Evolutionary conservation across 441 rosid genomes (phyloP).

Genomic region (Pelargonium australe): DNA sequence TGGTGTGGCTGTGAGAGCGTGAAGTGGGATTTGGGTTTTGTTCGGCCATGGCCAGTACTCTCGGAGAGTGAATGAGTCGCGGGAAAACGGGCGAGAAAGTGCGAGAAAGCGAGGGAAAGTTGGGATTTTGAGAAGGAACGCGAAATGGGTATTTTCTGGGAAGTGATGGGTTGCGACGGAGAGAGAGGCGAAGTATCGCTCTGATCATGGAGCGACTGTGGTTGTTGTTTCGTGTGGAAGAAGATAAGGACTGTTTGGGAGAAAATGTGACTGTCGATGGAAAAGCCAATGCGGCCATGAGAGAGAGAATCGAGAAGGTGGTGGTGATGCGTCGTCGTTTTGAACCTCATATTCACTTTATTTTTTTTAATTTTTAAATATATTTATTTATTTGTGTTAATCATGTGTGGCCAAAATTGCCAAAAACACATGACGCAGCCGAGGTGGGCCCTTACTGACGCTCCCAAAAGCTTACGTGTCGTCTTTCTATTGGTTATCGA

Average conservation of each 20-base stretch:
- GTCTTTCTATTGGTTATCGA: too few species aligned
- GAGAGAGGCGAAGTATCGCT: slow-evolving; percentile 21
- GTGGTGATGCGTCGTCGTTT: background rate
- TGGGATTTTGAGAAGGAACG: background rate
- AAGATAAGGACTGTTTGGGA: background rate
- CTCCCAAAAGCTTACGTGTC: too few species aligned
- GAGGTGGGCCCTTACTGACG: too few species aligned
- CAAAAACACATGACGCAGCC: too few species aligned
- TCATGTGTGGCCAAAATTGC: too few species aligned
- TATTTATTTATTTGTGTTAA: too few species aligned
- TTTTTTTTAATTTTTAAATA: too few species aligned
- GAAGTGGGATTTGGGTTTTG: slow-evolving; percentile 32
- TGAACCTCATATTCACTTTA: background rate
- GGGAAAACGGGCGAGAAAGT: slow-evolving; percentile 28
- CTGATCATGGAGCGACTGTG: background rate
- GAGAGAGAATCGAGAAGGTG: background rate
- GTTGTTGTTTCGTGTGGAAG: background rate
- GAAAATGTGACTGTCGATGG: background rate
- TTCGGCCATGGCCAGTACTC: slow-evolving; percentile 57
- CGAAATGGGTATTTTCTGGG: slow-evolving; percentile 19
- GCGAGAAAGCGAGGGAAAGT: slow-evolving; percentile 16
- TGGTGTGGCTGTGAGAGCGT: slow-evolving; percentile 42
- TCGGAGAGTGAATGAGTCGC: slow-evolving; percentile 36
- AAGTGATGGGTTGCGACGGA: slow-evolving; percentile 18
- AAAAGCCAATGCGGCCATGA: background rate